phyloP scores from a whole-genome alignment of 768 basidiomycete genomes.

The Leccinum rimulosum region DNA sequence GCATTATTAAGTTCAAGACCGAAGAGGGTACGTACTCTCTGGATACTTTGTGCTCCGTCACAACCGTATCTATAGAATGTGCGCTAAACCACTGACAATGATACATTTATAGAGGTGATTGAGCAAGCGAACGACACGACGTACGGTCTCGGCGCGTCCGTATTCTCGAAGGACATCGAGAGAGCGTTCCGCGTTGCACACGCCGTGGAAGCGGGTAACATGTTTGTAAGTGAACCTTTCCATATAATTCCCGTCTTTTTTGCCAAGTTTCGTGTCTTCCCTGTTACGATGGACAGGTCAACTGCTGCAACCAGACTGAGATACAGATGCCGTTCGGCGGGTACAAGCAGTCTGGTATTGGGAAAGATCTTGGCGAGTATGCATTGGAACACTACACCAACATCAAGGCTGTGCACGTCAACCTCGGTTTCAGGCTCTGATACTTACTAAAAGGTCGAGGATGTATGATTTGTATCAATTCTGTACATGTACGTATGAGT shows the following conservation, averaged over 20 bases:
- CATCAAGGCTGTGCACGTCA: conserved; percentile 11
- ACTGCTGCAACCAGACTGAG: conserved; percentile 3
- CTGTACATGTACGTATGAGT: background rate
- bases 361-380: conserved; percentile 11
- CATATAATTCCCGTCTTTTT: background rate
- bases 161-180: conserved; percentile 26
- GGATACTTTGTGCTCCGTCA: background rate
- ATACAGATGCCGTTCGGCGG: conserved; percentile 13
- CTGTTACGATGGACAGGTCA: background rate
- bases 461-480: background rate
- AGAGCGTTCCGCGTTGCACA: conserved; percentile 41
- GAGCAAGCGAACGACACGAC: conserved; percentile 11
- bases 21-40: background rate
- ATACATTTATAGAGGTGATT: conserved; percentile 2
- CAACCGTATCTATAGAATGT: background rate
- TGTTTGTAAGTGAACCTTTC: conserved; percentile 44
- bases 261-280: background rate
- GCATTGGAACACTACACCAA: conserved; percentile 11
- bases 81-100: background rate
- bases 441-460: background rate
- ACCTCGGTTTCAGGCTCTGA: conserved; percentile 7
- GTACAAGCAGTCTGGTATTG: conserved; percentile 11
- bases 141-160: conserved; percentile 9
- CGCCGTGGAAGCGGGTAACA: conserved; percentile 49
- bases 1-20: conserved; percentile 8